phyloP scores from a whole-genome alignment of 768 basidiomycete species.

The Hericium alpestre region DNA sequence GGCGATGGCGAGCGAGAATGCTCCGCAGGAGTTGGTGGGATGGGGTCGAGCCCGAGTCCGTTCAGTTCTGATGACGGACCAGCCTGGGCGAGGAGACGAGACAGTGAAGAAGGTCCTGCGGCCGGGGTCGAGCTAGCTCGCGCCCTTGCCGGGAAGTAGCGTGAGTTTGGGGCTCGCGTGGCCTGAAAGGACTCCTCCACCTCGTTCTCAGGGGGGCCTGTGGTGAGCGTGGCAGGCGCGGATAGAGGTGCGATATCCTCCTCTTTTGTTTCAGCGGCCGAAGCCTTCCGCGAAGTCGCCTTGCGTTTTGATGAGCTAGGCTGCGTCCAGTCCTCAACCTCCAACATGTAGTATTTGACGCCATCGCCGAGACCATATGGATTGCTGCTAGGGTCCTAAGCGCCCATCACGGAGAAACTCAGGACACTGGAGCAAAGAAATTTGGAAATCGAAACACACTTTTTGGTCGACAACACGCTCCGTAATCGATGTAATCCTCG shows the following conservation, averaged over 20 bases:
- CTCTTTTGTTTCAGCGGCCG: constrained; percentile 27
- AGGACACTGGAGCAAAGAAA: neutral
- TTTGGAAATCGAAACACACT: constrained; percentile 30
- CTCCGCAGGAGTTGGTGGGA: constrained; percentile 8
- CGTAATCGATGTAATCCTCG: constrained; percentile 78
- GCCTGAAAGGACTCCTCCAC: constrained; percentile 64
- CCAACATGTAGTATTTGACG: constrained; percentile 87
- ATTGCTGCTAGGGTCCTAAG: constrained; percentile 71
- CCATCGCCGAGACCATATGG: constrained; percentile 85
- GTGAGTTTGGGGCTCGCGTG: constrained; percentile 56
- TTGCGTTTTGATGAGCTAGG: constrained; percentile 54
- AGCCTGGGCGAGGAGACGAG: constrained; percentile 71
- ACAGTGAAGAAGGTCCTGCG: constrained; percentile 70
- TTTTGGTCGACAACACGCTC: constrained; percentile 76
- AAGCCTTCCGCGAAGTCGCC: constrained; percentile 39
- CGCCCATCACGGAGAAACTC: neutral
- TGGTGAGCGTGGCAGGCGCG: constrained; percentile 25
- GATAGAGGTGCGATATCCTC: constrained; percentile 37
- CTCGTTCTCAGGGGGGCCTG: constrained; percentile 41
- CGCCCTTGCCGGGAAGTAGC: constrained; percentile 50
- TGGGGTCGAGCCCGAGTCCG: constrained; percentile 12
- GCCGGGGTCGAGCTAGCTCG: constrained; percentile 59
- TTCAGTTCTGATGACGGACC: constrained; percentile 26
- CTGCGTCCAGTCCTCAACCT: constrained; percentile 90
- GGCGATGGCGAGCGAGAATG: constrained; percentile 23